Evolutionary conservation across 2,329 filamentous ascomycete species (phyloP).

Genomic region (Colletotrichum caudatum): DNA sequence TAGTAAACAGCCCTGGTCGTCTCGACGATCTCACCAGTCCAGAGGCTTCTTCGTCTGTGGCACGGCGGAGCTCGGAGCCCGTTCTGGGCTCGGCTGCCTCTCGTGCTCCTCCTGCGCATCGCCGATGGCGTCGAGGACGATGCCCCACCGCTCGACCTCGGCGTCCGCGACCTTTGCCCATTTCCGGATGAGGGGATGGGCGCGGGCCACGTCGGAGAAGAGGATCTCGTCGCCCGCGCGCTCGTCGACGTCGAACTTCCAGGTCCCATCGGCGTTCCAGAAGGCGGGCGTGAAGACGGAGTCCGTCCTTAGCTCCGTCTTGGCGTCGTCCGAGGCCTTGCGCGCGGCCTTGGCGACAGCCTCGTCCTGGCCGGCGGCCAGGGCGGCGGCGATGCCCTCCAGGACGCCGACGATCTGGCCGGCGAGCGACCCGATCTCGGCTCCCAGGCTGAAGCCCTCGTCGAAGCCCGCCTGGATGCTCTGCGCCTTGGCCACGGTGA

Average conservation of each 20-base stretch:
- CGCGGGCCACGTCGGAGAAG: constrained; percentile 72
- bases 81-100: constrained; percentile 46
- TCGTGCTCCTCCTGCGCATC: constrained; percentile 51
- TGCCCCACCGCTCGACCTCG: constrained; percentile 51
- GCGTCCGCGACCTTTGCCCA: constrained; percentile 63
- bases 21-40: constrained; percentile 51
- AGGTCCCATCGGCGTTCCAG: constrained; percentile 78
- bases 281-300: constrained; percentile 74
- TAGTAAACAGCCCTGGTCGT: background rate
- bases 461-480: constrained; percentile 92
- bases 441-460: constrained; percentile 87
- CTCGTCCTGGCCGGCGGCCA: constrained; percentile 49
- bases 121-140: constrained; percentile 48
- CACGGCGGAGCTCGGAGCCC: constrained; percentile 44
- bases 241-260: constrained; percentile 70
- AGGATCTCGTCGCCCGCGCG: constrained; percentile 57
- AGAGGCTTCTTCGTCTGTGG: constrained; percentile 50
- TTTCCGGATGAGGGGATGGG: constrained; percentile 74
- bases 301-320: constrained; percentile 69
- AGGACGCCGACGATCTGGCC: constrained; percentile 83
- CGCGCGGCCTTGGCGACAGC: constrained; percentile 13
- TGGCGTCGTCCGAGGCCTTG: constrained; percentile 61
- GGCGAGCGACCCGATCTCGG: constrained; percentile 78
- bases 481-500: constrained; percentile 78
- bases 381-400: constrained; percentile 74